These are phyloP conservation scores for Odontarrhena argentea DNA, from an alignment of 345 rosid genomes.

Conservation along the genomic window DNA sequence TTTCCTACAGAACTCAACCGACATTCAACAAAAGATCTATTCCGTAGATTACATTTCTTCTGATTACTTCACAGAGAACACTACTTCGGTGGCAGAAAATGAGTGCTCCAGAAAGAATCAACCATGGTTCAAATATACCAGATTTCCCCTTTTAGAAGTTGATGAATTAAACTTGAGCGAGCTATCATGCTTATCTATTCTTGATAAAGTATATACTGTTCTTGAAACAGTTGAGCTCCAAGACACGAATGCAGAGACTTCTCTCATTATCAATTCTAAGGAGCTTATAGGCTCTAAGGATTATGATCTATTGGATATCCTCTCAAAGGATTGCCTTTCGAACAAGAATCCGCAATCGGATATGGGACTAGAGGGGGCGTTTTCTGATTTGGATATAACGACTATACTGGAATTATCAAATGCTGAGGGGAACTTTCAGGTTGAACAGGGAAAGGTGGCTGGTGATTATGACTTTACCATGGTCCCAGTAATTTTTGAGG, in stretches of 20 bases:
- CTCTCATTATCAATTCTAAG: constrained; percentile 39
- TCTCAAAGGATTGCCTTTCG: constrained; percentile 50
- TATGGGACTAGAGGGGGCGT: constrained; percentile 37
- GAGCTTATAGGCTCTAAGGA: constrained; percentile 53
- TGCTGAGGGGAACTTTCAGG: constrained; percentile 34
- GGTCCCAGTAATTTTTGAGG: constrained; percentile 51
- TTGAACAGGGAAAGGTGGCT: constrained; percentile 39
- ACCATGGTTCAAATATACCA: constrained; percentile 37
- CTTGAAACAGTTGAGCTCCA: constrained; percentile 46
- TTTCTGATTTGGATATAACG: constrained; percentile 49
- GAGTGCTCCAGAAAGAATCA: constrained; percentile 47
- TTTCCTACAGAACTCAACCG: constrained; percentile 36
- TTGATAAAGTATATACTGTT: constrained; percentile 54
- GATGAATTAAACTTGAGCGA: constrained; percentile 56
- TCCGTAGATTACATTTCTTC: constrained; percentile 53
- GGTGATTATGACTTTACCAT: constrained; percentile 36
- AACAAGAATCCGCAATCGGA: constrained; percentile 49
- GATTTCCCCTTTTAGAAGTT: constrained; percentile 72
- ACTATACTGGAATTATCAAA: constrained; percentile 47
- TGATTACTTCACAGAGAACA: constrained; percentile 48
- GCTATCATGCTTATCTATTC: constrained; percentile 43
- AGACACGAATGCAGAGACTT: constrained; percentile 38
- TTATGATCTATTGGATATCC: constrained; percentile 46
- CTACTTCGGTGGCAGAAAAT: constrained; percentile 44
- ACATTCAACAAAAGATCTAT: constrained; percentile 55